Conservation (phyloP, 345 rosid genomes). For the Salix arbutifolia region DNA sequence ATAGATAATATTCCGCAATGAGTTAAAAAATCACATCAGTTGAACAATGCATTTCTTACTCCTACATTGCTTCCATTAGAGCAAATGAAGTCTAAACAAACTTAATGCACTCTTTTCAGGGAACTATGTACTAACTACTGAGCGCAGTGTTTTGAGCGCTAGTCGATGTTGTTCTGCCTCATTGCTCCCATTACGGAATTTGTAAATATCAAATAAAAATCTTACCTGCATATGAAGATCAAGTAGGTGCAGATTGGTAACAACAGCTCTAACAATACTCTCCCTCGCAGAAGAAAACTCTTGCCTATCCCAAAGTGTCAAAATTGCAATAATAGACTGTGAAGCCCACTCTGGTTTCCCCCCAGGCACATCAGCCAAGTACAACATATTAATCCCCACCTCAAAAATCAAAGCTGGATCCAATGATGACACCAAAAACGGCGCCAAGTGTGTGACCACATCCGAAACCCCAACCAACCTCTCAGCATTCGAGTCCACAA, state of each 20-base stretch:
- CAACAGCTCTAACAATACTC: constrained; percentile 94
- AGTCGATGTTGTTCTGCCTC: neutral
- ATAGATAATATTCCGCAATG: neutral
- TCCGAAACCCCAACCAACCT: constrained; percentile 81
- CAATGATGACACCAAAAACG: constrained; percentile 86
- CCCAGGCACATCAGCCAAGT: constrained; percentile 95
- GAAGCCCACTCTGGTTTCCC: constrained; percentile 99
- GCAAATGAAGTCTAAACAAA: neutral
- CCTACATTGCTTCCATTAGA: neutral
- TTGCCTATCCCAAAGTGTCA: constrained; percentile 98
- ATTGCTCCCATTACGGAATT: neutral
- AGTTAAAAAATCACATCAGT: neutral
- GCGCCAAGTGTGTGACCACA: constrained; percentile 81
- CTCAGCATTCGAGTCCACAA: constrained; percentile 74
- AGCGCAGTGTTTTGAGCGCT: neutral
- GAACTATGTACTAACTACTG: neutral
- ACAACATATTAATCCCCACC: constrained; percentile 90
- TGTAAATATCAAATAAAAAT: neutral
- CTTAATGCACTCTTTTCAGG: neutral
- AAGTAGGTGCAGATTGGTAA: constrained; percentile 84
- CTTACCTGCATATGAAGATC: constrained; percentile 96
- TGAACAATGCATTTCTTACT: neutral
- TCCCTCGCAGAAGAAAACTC: constrained; percentile 98
- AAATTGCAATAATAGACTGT: constrained; percentile 80
- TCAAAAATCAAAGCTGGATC: constrained; percentile 93